Percentiles rank a stretch among this genome's conserved stretches.
Conservation (phyloP, 495 filamentous ascomycete genomes). For the Thozetella sp. region DNA sequence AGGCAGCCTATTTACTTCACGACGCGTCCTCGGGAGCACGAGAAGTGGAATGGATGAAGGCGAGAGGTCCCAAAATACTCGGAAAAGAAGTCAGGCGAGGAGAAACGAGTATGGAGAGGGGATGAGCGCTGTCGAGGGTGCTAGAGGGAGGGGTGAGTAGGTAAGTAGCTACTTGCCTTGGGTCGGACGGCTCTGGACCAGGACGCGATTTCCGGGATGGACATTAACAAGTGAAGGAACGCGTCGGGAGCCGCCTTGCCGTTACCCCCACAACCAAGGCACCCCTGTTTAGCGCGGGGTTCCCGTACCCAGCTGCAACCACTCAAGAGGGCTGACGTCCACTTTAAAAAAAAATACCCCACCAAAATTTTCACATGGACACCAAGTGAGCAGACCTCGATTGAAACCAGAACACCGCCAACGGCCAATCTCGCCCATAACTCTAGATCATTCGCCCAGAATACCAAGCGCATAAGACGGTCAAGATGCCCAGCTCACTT, state of each 20-base stretch:
- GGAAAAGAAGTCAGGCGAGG: too few relatives aligned
- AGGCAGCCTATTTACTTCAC: too few relatives aligned
- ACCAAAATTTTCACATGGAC: slow-evolving; percentile 6
- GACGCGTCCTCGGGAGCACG: slow-evolving; percentile 4
- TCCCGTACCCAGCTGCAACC: neutral
- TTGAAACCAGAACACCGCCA: too few relatives aligned
- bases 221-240: neutral
- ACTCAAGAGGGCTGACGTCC: neutral
- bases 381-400: too few relatives aligned
- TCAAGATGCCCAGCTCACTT: slow-evolving; percentile 73
- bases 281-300: neutral
- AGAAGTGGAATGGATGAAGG: too few relatives aligned
- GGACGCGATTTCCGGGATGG: neutral
- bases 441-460: neutral
- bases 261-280: slow-evolving; percentile 2
- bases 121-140: too few relatives aligned
- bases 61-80: too few relatives aligned
- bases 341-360: slow-evolving; percentile 2
- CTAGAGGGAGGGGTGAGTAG: too few relatives aligned
- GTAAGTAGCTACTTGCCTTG: neutral
- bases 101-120: too few relatives aligned
- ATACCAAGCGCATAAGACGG: too few relatives aligned
- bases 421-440: neutral
- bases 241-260: neutral
- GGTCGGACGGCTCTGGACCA: too few relatives aligned